phyloP scores from a whole-genome alignment of 441 rosid genomes.

The Geranium incanum region DNA sequence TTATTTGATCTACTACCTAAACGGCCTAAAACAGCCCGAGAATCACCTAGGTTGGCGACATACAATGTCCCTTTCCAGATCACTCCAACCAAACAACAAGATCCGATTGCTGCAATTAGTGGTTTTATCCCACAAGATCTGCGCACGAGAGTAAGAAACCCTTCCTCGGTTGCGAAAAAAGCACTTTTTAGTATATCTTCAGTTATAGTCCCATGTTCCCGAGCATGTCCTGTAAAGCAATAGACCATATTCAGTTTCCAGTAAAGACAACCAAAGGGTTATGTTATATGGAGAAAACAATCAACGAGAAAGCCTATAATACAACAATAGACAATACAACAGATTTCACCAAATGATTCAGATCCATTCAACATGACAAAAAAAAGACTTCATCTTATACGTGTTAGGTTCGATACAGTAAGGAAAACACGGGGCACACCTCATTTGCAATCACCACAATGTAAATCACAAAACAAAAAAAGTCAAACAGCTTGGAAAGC shows the following conservation, averaged over 20 bases:
- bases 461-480: too few species aligned
- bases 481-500: not conserved
- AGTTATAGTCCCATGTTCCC: constrained; percentile 49
- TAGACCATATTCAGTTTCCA: constrained; percentile 17
- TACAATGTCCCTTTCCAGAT: constrained; percentile 67
- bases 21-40: constrained; percentile 78
- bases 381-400: not conserved
- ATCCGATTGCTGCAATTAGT: constrained; percentile 69
- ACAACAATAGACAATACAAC: not conserved
- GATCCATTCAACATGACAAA: not conserved
- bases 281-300: not conserved
- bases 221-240: constrained; percentile 45
- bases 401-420: too few species aligned
- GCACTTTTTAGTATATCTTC: constrained; percentile 66
- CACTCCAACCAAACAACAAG: constrained; percentile 84
- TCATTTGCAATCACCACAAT: too few species aligned
- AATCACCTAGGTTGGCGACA: constrained; percentile 82
- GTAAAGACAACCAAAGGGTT: too few species aligned
- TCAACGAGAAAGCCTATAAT: not conserved
- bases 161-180: constrained; percentile 72
- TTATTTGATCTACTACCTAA: constrained; percentile 43
- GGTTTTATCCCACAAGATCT: constrained; percentile 57
- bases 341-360: not conserved
- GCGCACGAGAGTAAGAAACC: constrained; percentile 73
- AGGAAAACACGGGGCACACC: not conserved